Percentiles rank a stretch among this genome's conserved stretches.
Conservation (phyloP, 1,139 yeast genomes). For the Zygosaccharomyces sapae region DNA sequence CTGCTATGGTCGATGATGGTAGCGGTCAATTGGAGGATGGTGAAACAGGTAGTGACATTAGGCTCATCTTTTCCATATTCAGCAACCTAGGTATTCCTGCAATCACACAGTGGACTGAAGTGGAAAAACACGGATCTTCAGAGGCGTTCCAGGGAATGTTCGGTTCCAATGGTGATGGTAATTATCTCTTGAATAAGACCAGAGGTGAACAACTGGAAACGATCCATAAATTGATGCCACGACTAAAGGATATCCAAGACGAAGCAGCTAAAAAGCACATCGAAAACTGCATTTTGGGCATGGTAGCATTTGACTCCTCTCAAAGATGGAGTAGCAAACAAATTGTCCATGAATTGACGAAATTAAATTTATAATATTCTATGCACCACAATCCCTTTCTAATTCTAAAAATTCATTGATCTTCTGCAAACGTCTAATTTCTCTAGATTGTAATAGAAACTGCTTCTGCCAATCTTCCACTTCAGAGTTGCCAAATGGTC, state of each 20-base stretch:
- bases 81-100: constrained; percentile 67
- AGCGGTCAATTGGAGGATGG: constrained; percentile 38
- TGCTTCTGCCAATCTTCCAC: constrained; percentile 22
- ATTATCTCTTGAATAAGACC: constrained; percentile 17
- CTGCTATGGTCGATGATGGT: constrained; percentile 34
- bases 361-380: background rate
- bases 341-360: constrained; percentile 19
- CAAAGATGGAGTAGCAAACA: constrained; percentile 37
- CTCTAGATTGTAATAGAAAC: constrained; percentile 19
- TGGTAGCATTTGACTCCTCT: constrained; percentile 43
- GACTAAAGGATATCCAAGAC: constrained; percentile 31
- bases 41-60: constrained; percentile 52
- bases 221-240: constrained; percentile 36
- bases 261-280: constrained; percentile 18
- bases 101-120: constrained; percentile 46
- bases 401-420: constrained; percentile 25
- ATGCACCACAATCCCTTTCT: constrained; percentile 16
- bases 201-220: constrained; percentile 8
- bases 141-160: constrained; percentile 38
- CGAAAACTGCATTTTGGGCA: constrained; percentile 31
- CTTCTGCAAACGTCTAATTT: constrained; percentile 20
- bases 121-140: constrained; percentile 41
- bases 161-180: constrained; percentile 32
- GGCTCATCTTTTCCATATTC: constrained; percentile 60
- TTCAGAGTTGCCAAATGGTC: constrained; percentile 6